Evolutionary conservation across 805 yeast species (phyloP).

Genomic region (Teunomyces tritomae): DNA sequence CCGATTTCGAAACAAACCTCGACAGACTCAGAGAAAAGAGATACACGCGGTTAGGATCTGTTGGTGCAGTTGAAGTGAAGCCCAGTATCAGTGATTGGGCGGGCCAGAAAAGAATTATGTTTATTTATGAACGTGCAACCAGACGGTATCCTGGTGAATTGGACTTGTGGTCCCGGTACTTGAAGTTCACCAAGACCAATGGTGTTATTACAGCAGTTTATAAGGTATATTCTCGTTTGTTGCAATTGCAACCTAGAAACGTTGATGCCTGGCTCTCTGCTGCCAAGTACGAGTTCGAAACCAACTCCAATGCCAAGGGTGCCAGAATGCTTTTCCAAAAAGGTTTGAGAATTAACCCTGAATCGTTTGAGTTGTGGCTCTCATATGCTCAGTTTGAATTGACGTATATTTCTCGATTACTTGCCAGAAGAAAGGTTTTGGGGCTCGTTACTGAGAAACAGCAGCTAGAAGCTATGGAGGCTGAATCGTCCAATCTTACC

Average conservation of each 20-base stretch:
- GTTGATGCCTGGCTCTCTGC: conserved; percentile 92
- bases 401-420: conserved; percentile 75
- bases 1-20: conserved; percentile 74
- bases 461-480: conserved; percentile 49
- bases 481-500: conserved; percentile 29
- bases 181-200: conserved; percentile 62
- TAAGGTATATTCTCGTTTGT: conserved; percentile 69
- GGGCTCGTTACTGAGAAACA: conserved; percentile 75
- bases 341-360: conserved; percentile 80
- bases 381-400: conserved; percentile 88
- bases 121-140: conserved; percentile 80
- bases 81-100: conserved; percentile 85
- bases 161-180: conserved; percentile 73
- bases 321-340: conserved; percentile 84
- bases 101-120: conserved; percentile 73
- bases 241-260: conserved; percentile 88
- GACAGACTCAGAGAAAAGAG: conserved; percentile 78
- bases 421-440: conserved; percentile 78
- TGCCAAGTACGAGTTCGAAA: conserved; percentile 89
- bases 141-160: conserved; percentile 75
- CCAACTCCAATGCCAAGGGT: conserved; percentile 82
- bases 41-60: conserved; percentile 55
- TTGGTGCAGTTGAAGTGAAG: conserved; percentile 53
- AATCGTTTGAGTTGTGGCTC: conserved; percentile 70
- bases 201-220: conserved; percentile 73